A percentile compares a stretch with the other conserved stretches of the same genome.
Evolutionary conservation across 75 land plant genomes (phyloP).

Genomic region (Selaginella moellendorffii): DNA sequence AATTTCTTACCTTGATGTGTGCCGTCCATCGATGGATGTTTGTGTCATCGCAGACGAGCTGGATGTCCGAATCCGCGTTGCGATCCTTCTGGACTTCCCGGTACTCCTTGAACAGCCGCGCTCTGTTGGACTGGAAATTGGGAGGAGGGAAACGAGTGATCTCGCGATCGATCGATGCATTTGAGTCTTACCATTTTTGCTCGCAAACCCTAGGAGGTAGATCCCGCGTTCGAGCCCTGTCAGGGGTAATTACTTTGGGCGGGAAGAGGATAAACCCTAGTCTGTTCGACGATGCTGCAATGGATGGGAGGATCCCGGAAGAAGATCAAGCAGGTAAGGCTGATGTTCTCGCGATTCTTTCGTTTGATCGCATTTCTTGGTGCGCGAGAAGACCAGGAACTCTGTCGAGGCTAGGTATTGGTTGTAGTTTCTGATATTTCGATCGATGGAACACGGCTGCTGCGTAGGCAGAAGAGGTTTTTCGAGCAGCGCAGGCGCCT

Average conservation of each 20-base stretch:
- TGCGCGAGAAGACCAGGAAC: not conserved
- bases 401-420: not conserved
- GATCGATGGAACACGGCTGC: not conserved
- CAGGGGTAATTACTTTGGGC: too few relatives aligned
- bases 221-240: too few relatives aligned
- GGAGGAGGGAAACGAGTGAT: too few relatives aligned
- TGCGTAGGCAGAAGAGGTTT: not conserved
- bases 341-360: too few relatives aligned
- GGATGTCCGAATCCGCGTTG: constrained; percentile 74
- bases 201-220: not conserved
- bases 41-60: constrained; percentile 75
- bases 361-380: not conserved
- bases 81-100: constrained; percentile 89
- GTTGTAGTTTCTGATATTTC: not conserved
- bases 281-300: not conserved
- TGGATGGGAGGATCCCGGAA: not conserved
- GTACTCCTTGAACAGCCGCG: constrained; percentile 90
- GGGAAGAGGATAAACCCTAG: not conserved
- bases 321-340: constrained; percentile 1
- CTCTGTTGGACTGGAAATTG: constrained; percentile 85
- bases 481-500: not conserved
- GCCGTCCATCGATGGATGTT: constrained; percentile 98
- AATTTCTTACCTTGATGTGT: constrained; percentile 60
- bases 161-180: too few relatives aligned
- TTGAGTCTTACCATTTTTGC: too few relatives aligned